Conservation (phyloP, 2,329 filamentous ascomycete species). For the Pleurostoma richardsiae region DNA sequence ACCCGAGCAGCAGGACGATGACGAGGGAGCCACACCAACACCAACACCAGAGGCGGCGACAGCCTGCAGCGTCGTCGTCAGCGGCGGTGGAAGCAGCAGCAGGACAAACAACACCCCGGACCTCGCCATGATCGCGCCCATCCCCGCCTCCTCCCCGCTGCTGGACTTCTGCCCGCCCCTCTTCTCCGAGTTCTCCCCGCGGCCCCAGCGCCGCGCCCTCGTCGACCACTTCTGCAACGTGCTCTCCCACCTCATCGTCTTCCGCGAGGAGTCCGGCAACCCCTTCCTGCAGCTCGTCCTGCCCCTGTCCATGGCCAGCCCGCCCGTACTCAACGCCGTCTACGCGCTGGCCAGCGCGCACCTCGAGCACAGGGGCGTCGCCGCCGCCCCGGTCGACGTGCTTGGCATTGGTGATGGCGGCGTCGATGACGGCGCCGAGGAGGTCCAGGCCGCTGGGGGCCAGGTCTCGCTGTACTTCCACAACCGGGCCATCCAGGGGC, state of each 20-base stretch:
- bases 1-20: constrained; percentile 8
- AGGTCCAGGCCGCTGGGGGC: constrained; percentile 8
- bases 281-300: constrained; percentile 59
- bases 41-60: background rate
- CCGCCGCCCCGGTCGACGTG: constrained; percentile 19
- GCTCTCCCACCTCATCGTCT: constrained; percentile 60
- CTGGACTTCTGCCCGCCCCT: constrained; percentile 47
- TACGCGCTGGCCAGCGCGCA: constrained; percentile 82
- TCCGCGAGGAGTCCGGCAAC: constrained; percentile 57
- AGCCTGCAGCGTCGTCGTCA: constrained; percentile 9
- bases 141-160: constrained; percentile 30
- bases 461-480: constrained; percentile 57
- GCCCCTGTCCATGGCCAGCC: constrained; percentile 50
- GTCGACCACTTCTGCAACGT: constrained; percentile 61
- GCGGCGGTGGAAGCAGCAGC: constrained; percentile 8
- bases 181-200: constrained; percentile 53
- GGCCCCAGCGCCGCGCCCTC: constrained; percentile 47
- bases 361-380: constrained; percentile 59
- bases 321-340: constrained; percentile 72
- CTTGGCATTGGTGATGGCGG: constrained; percentile 1
- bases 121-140: constrained; percentile 34
- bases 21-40: constrained; percentile 1
- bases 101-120: constrained; percentile 19
- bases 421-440: no score
- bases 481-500: constrained; percentile 52